phyloP scores from a whole-genome alignment of 768 basidiomycete species.

The Termitomyces sp. region DNA sequence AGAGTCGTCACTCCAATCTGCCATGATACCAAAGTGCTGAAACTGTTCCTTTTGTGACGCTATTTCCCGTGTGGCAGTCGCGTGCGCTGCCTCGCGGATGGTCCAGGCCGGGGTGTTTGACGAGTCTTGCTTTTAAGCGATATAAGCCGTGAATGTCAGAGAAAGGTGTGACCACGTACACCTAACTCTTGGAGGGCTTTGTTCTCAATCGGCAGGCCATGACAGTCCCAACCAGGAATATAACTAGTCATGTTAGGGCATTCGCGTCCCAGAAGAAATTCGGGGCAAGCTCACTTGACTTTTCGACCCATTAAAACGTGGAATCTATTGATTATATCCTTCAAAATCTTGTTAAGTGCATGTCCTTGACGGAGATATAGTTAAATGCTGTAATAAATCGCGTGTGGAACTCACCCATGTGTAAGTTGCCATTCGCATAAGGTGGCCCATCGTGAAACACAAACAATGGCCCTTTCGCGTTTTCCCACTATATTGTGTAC shows the following conservation, averaged over 20 bases:
- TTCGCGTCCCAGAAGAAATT: neutral
- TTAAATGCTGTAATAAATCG: neutral
- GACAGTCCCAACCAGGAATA: constrained; percentile 96
- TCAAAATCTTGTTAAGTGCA: constrained; percentile 92
- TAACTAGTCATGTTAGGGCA: constrained; percentile 48
- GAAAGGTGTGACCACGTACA: constrained; percentile 32
- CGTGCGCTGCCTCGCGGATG: constrained; percentile 68
- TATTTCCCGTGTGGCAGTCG: constrained; percentile 72
- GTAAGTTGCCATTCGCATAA: constrained; percentile 93
- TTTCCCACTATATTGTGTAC: constrained; percentile 45
- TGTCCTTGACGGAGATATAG: constrained; percentile 54
- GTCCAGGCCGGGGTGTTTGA: constrained; percentile 46
- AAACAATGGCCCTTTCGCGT: constrained; percentile 64
- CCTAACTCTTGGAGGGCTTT: constrained; percentile 79
- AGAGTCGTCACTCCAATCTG: constrained; percentile 69
- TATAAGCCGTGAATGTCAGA: neutral
- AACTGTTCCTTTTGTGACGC: constrained; percentile 77
- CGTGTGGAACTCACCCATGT: constrained; percentile 67
- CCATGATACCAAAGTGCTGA: constrained; percentile 82
- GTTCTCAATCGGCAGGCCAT: constrained; percentile 95
- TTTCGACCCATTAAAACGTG: constrained; percentile 71
- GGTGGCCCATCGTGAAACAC: constrained; percentile 96
- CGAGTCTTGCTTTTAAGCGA: constrained; percentile 44
- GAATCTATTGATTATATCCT: constrained; percentile 93
- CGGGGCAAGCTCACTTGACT: constrained; percentile 61